Base-by-base conservation (phyloP, 2,329 filamentous ascomycete species). In the Xylariaceae sp. region DNA sequence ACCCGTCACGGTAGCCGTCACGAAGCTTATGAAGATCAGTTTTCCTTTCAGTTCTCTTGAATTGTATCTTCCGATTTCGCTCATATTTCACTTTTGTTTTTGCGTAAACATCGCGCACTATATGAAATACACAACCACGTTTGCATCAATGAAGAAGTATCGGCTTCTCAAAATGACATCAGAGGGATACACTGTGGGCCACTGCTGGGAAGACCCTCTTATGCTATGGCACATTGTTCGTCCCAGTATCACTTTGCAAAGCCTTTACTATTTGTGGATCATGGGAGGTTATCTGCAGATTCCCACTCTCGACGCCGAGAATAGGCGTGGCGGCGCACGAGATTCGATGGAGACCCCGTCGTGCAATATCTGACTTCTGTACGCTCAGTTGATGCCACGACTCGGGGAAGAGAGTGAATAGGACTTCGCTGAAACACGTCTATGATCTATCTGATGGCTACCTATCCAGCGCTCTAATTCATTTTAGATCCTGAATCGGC, bases 41-140 rank as follows among this genome's bases (percentile, higher is more conserved):
- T 42, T n/a, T 12, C 32, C 15, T 31, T 48, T 48, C n/a, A 35
- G 36, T 27, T 27, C 22, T 33, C 49, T 52, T 48, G 19, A 31
- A 44, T 10, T 49, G 41, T 49, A 52, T 48, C 30, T 22, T 18
- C 40, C 41, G 19, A 41, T 35, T 47, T 33, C 17, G 22, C 31
- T 49, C 43, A 14, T 47, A 42, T 53, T 44, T 47, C 45, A 33
- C 45, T 36, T 43, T 31, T 40, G 17, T 33, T 40, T 18, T 48
- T 39, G 22, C 38, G 36, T 40, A 40, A 35, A 27, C 10, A 36
- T 33, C 46, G 30, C 44, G 46, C 44, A 31, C 46, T 48, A 49
- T 53, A 57, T 47, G 44, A 54, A 47, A 54, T 49, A 56, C 51
- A 58, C 53, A 56, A 50, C 46, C 43, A 55, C 45, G 47, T 47